Percentiles rank a stretch among this genome's conserved stretches.
Evolutionary conservation across 306 rosid species (phyloP).

Genomic region (Malus fusca): DNA sequence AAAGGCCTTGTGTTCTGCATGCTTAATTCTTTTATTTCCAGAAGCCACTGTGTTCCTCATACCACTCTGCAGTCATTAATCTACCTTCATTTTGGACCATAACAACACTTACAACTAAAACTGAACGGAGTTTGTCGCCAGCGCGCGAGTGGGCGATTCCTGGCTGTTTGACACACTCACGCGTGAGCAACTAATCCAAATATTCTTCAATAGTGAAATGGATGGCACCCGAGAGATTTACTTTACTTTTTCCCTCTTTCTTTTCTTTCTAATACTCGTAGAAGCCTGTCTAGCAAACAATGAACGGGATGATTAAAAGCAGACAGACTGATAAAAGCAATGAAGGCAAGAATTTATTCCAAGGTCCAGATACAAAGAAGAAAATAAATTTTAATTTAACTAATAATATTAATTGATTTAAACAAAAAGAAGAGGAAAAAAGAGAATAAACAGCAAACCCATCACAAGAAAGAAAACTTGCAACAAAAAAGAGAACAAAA

Average conservation of each 20-base stretch:
- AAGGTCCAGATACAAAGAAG: slow-evolving; percentile 27
- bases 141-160: not conserved
- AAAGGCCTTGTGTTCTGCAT: not conserved
- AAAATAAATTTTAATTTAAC: not conserved
- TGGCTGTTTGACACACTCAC: not conserved
- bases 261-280: slow-evolving; percentile 12
- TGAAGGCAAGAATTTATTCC: slow-evolving; percentile 56
- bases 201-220: not conserved
- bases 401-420: slow-evolving; percentile 8
- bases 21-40: not conserved
- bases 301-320: slow-evolving; percentile 13
- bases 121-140: not conserved
- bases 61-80: not conserved
- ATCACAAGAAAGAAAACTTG: slow-evolving; percentile 11
- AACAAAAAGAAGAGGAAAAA: slow-evolving; percentile 8
- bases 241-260: no score
- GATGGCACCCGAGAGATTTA: not conserved
- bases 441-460: slow-evolving; percentile 21
- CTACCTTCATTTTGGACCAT: not conserved
- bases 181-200: not conserved
- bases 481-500: not conserved
- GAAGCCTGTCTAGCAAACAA: slow-evolving; percentile 10
- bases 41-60: not conserved
- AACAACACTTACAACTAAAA: no score
- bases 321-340: slow-evolving; percentile 36